Percentiles rank a stretch among this genome's conserved stretches.
phyloP scores from a whole-genome alignment of 1,284 basidiomycete genomes.

The Rhizopogon parksii region DNA sequence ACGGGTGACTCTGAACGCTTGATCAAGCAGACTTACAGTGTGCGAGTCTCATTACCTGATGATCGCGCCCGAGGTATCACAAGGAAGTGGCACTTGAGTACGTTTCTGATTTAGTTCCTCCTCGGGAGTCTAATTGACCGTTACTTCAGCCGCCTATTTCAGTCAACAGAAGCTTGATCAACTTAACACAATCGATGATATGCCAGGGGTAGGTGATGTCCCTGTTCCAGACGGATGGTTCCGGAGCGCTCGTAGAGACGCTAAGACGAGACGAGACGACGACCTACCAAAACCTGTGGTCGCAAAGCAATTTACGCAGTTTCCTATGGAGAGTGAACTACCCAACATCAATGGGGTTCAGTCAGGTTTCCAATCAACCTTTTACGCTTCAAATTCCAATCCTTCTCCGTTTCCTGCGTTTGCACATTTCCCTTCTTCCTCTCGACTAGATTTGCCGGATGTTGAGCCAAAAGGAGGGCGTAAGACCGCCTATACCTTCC shows the following conservation, averaged over 20 bases:
- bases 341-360: slow-evolving; percentile 14
- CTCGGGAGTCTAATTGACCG: slow-evolving; percentile 10
- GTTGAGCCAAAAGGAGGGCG: slow-evolving; percentile 9
- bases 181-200: slow-evolving; percentile 59
- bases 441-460: slow-evolving; percentile 22
- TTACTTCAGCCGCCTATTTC: slow-evolving; percentile 64
- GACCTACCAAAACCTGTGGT: slow-evolving; percentile 34
- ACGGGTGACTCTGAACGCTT: slow-evolving; percentile 49
- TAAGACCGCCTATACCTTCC: slow-evolving; percentile 27
- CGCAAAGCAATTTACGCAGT: slow-evolving; percentile 29
- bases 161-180: slow-evolving; percentile 65
- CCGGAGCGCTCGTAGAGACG: slow-evolving; percentile 59
- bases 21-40: slow-evolving; percentile 81
- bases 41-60: slow-evolving; percentile 63
- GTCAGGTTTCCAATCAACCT: slow-evolving; percentile 16
- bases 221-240: slow-evolving; percentile 69
- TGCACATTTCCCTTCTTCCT: slow-evolving; percentile 29
- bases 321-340: slow-evolving; percentile 26
- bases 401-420: slow-evolving; percentile 16
- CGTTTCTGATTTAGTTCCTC: slow-evolving; percentile 31
- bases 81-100: slow-evolving; percentile 79
- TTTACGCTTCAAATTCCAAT: slow-evolving; percentile 19
- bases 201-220: slow-evolving; percentile 56
- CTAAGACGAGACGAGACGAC: slow-evolving; percentile 53
- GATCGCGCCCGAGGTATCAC: slow-evolving; percentile 56